Percentiles rank a stretch among this genome's conserved stretches.
These are phyloP conservation scores for Davidsoniella neocaledoniae DNA, from an alignment of 2,329 filamentous ascomycete species.

Conservation along the genomic window DNA sequence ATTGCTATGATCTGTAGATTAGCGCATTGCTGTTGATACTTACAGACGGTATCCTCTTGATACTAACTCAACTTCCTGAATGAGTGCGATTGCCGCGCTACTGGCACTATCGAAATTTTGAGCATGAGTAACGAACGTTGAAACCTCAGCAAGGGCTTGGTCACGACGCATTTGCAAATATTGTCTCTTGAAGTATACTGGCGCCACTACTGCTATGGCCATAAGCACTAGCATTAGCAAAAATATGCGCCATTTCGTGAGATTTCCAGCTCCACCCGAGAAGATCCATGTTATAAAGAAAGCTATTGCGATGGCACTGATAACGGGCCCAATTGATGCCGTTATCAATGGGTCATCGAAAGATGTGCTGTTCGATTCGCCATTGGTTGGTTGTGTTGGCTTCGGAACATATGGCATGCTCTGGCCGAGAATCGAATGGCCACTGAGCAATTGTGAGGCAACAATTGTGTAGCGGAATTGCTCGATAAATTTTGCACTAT, in stretches of 20 bases:
- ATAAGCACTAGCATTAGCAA: conserved; percentile 29
- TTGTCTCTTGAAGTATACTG: conserved; percentile 59
- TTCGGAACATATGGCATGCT: conserved; percentile 9
- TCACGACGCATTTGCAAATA: conserved; percentile 66
- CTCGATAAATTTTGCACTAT: conserved; percentile 75
- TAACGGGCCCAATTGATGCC: conserved; percentile 36
- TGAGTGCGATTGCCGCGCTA: conserved; percentile 59
- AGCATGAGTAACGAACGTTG: conserved; percentile 52
- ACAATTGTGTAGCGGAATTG: conserved; percentile 88
- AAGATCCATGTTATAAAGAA: conserved; percentile 58
- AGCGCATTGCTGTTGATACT: conserved; percentile 19
- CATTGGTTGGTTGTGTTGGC: not conserved
- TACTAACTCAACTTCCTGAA: conserved; percentile 91
- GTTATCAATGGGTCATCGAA: conserved; percentile 20
- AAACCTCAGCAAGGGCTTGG: conserved; percentile 54
- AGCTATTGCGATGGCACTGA: conserved; percentile 49
- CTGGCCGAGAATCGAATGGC: conserved; percentile 36
- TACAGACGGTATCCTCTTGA: conserved; percentile 78
- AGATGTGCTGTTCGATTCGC: conserved; percentile 13
- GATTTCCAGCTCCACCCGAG: conserved; percentile 24
- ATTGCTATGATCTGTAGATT: conserved; percentile 13
- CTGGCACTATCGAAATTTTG: conserved; percentile 68
- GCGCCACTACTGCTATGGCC: conserved; percentile 39
- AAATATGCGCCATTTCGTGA: conserved; percentile 39
- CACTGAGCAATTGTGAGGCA: conserved; percentile 73